These are phyloP conservation scores for Colletotrichum nymphaeae DNA, from an alignment of 2,329 filamentous ascomycete genomes.

Conservation along the genomic window DNA sequence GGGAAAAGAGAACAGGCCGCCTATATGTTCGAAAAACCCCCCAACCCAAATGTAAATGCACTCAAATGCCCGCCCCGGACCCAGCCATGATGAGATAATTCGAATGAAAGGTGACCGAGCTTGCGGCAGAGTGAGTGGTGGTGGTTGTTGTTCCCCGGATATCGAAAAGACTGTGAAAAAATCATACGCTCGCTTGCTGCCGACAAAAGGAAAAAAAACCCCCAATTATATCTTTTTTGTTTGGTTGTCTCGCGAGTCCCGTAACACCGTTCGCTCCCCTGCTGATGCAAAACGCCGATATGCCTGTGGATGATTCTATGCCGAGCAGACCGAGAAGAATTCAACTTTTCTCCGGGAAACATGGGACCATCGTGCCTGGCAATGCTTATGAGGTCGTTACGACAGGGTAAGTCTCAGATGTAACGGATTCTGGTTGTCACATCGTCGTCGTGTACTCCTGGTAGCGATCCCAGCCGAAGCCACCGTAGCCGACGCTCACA, in stretches of 20 bases:
- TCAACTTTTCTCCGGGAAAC: conserved; percentile 46
- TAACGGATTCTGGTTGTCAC: conserved; percentile 73
- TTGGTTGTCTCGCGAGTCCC: conserved; percentile 50
- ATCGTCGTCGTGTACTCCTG: conserved; percentile 89
- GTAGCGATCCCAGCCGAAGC: conserved; percentile 88
- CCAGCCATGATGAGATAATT: conserved; percentile 64
- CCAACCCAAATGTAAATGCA: conserved; percentile 65
- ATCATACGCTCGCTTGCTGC: conserved; percentile 59
- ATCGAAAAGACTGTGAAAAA: conserved; percentile 47
- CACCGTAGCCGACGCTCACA: conserved; percentile 78
- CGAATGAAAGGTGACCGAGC: conserved; percentile 39
- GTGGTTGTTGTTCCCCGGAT: conserved; percentile 52
- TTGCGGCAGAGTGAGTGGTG: conserved; percentile 62
- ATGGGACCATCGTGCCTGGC: conserved; percentile 43
- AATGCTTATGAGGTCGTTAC: conserved; percentile 59
- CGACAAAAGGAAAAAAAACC: conserved; percentile 39
- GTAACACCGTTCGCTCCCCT: conserved; percentile 52
- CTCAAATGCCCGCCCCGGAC: conserved; percentile 62
- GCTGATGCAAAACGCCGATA: conserved; percentile 57
- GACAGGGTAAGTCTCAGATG: conserved; percentile 59
- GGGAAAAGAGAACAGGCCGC: conserved; percentile 54
- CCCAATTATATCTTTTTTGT: conserved; percentile 38
- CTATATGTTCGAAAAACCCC: conserved; percentile 60
- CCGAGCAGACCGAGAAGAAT: conserved; percentile 38
- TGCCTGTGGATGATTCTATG: conserved; percentile 48